Conservation (phyloP, 306 rosid species). For the Fagus crenata region DNA sequence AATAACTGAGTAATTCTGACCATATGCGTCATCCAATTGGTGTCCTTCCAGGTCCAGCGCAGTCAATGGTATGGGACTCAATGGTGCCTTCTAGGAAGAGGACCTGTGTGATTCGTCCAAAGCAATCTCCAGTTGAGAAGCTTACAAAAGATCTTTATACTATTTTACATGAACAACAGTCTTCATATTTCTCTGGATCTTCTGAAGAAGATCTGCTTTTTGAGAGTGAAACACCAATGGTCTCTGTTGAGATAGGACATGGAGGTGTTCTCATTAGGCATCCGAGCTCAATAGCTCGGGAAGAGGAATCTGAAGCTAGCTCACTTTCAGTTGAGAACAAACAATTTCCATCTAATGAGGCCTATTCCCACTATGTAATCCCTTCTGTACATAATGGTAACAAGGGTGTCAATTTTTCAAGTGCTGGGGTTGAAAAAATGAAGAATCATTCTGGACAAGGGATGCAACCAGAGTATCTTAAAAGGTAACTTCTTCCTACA, state of each 20-base stretch:
- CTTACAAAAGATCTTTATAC: conserved; percentile 88
- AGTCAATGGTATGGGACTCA: conserved; percentile 87
- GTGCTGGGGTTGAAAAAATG: conserved; percentile 50
- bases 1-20: conserved; percentile 30
- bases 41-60: conserved; percentile 76
- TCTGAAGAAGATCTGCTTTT: conserved; percentile 93
- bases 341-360: conserved; percentile 54
- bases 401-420: conserved; percentile 37
- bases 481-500: conserved; percentile 52
- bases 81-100: conserved; percentile 90
- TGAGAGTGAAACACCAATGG: conserved; percentile 88
- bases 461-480: conserved; percentile 56
- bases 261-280: conserved; percentile 96
- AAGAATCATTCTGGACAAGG: conserved; percentile 50
- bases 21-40: conserved; percentile 23
- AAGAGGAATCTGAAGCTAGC: conserved; percentile 99
- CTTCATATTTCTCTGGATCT: conserved; percentile 78
- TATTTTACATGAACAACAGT: conserved; percentile 89
- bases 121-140: conserved; percentile 88
- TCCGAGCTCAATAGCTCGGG: conserved; percentile 78
- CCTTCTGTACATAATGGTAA: conserved; percentile 39
- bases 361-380: conserved; percentile 56
- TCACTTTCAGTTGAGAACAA: conserved; percentile 83
- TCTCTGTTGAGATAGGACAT: conserved; percentile 98
- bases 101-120: conserved; percentile 80